phyloP scores from a whole-genome alignment of 345 rosid genomes.

The Xanthoceras sorbifolium region DNA sequence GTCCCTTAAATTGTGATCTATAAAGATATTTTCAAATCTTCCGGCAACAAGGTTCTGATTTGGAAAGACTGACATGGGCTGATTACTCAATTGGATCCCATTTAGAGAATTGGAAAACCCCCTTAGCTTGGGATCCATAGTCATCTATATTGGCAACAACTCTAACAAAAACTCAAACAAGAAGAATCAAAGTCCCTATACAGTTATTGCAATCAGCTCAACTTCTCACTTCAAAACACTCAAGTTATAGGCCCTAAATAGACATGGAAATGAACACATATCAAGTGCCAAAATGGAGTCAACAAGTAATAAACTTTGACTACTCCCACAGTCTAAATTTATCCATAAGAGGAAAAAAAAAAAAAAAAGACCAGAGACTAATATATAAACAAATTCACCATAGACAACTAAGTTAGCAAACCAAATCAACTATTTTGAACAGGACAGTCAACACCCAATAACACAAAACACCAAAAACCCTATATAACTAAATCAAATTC shows the following conservation, averaged over 20 bases:
- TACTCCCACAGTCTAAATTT: not conserved
- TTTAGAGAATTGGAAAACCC: slow-evolving; percentile 39
- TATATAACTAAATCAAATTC: not conserved
- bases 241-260: slow-evolving; percentile 8
- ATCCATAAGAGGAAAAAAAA: no score
- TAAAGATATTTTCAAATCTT: slow-evolving; percentile 27
- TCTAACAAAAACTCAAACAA: not conserved
- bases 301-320: not conserved
- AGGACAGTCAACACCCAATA: not conserved
- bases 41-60: slow-evolving; percentile 45
- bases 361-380: not conserved
- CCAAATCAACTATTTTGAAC: not conserved
- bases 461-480: not conserved
- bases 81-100: slow-evolving; percentile 45
- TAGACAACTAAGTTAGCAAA: not conserved
- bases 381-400: not conserved
- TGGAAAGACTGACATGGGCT: slow-evolving; percentile 36
- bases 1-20: slow-evolving; percentile 38
- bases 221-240: not conserved
- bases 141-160: slow-evolving; percentile 25
- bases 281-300: not conserved
- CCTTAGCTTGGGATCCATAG: slow-evolving; percentile 55
- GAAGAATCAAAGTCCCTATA: not conserved
- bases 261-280: not conserved
- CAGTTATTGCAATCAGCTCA: slow-evolving; percentile 1